These are phyloP conservation scores for Ophiostoma novo-ulmi DNA, from an alignment of 2,329 filamentous ascomycete genomes.

Conservation along the genomic window DNA sequence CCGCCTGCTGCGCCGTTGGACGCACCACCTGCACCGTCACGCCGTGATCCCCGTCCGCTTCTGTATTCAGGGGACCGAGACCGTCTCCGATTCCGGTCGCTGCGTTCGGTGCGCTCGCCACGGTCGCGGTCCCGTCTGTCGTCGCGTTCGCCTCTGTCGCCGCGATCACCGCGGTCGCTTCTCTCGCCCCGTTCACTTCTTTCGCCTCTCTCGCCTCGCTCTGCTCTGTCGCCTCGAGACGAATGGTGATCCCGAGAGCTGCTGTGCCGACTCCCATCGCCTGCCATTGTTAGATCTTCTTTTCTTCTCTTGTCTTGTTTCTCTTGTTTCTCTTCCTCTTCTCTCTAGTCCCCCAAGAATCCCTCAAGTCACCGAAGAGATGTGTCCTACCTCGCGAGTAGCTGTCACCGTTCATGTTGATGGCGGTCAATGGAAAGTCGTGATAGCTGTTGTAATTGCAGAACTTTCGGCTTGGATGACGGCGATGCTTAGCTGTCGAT, in stretches of 20 bases:
- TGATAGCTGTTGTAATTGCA: neutral
- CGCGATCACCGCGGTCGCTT: neutral
- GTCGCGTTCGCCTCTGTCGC: conserved; percentile 35
- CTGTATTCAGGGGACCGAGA: conserved; percentile 80
- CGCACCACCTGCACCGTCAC: conserved; percentile 59
- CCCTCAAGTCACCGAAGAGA: too few relatives aligned
- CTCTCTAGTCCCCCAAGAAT: neutral
- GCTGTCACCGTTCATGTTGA: conserved; percentile 26
- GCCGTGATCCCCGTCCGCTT: conserved; percentile 59
- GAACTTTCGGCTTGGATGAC: neutral
- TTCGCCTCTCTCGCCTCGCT: neutral
- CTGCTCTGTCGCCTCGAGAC: conserved; percentile 20
- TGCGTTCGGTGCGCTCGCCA: conserved; percentile 35
- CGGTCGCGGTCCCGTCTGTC: conserved; percentile 43
- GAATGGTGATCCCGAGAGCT: conserved; percentile 52
- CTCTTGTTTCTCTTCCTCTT: neutral
- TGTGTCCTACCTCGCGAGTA: conserved; percentile 24
- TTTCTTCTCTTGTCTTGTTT: neutral
- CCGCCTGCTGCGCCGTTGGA: neutral
- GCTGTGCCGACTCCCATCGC: conserved; percentile 48
- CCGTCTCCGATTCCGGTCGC: conserved; percentile 54
- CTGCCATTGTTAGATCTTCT: conserved; percentile 18
- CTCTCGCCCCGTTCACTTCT: conserved; percentile 35
- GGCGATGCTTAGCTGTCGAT: neutral
- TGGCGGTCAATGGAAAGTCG: conserved; percentile 2